Evolutionary conservation across 805 yeast genomes (phyloP).

Genomic region (Yarrowia sp.): DNA sequence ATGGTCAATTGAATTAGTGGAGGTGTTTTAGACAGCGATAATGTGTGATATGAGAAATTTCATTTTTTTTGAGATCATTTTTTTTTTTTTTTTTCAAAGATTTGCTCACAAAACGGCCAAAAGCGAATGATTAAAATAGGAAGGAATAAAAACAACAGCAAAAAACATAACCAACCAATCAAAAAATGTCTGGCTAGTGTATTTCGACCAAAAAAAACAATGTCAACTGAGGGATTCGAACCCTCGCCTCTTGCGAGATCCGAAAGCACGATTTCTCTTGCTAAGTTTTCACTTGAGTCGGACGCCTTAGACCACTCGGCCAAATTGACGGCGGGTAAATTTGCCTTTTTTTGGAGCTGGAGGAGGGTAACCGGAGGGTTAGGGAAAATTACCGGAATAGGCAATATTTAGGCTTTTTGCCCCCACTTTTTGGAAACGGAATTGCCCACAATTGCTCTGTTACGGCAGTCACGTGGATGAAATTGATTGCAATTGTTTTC

Average conservation of each 20-base stretch:
- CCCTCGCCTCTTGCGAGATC: constrained; percentile 31
- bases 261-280: constrained; percentile 26
- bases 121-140: not conserved
- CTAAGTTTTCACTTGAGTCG: constrained; percentile 28
- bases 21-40: not conserved
- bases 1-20: too few relatives aligned
- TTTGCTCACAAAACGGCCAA: too few relatives aligned
- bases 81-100: too few relatives aligned
- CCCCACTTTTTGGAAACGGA: not conserved
- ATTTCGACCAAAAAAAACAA: not conserved
- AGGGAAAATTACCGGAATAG: not conserved
- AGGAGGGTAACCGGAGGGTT: not conserved
- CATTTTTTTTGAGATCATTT: too few relatives aligned
- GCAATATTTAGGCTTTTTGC: not conserved
- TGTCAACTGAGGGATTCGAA: constrained; percentile 30
- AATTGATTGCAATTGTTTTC: not conserved
- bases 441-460: not conserved
- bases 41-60: too few relatives aligned
- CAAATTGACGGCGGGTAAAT: constrained; percentile 18
- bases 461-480: not conserved
- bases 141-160: not conserved
- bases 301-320: constrained; percentile 31
- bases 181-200: not conserved
- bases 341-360: not conserved
- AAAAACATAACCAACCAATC: not conserved